Evolutionary conservation across 306 rosid species (phyloP).

Genomic region (Cajanus cajan): DNA sequence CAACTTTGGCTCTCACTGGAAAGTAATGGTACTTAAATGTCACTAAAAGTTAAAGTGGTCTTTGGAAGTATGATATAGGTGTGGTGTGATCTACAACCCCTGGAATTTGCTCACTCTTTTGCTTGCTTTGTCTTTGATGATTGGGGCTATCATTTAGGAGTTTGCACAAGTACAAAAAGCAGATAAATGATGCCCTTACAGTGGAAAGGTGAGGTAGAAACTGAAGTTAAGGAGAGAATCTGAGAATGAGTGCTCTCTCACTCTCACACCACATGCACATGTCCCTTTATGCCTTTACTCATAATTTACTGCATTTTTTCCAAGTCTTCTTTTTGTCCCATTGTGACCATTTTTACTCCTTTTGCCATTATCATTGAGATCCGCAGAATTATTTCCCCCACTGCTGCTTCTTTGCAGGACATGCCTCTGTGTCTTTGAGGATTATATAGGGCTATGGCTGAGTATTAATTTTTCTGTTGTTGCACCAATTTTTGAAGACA

Average conservation of each 20-base stretch:
- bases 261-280: constrained; percentile 42
- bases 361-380: constrained; percentile 38
- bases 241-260: constrained; percentile 21
- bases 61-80: constrained; percentile 23
- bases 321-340: constrained; percentile 47
- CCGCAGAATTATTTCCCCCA: constrained; percentile 28
- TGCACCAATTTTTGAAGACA: constrained; percentile 41
- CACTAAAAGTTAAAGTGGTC: constrained; percentile 29
- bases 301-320: constrained; percentile 23
- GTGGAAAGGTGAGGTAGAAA: constrained; percentile 39
- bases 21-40: constrained; percentile 11
- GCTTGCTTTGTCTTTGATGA: constrained; percentile 34
- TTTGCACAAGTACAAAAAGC: constrained; percentile 39
- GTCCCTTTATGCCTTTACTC: constrained; percentile 24
- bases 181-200: constrained; percentile 40
- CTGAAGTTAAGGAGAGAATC: constrained; percentile 22
- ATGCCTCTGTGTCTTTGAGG: background rate
- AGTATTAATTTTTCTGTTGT: constrained; percentile 30
- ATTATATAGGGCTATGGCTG: constrained; percentile 11
- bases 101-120: constrained; percentile 16
- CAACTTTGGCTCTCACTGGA: constrained; percentile 20
- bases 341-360: constrained; percentile 30
- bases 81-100: constrained; percentile 19
- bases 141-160: constrained; percentile 40
- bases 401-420: constrained; percentile 30